Percentiles rank a stretch among this genome's conserved stretches.
Evolutionary conservation across 768 basidiomycete species (phyloP).

Genomic region (Amanita pallidorosea): DNA sequence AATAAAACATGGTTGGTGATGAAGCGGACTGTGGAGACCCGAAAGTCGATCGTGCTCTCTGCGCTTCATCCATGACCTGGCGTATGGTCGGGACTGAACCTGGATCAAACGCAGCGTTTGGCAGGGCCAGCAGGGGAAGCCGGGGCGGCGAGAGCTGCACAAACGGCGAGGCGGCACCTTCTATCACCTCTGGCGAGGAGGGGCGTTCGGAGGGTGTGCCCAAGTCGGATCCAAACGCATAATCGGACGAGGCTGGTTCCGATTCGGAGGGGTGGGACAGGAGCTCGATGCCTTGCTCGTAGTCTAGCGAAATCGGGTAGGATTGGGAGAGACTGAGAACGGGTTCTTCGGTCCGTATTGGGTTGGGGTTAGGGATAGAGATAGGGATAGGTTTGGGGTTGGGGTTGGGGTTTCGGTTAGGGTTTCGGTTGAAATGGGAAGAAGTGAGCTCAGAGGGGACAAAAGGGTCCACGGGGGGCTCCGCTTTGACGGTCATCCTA

Average conservation of each 20-base stretch:
- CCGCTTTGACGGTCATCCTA: neutral
- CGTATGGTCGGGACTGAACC: neutral
- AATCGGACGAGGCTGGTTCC: neutral
- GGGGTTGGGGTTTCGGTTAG: neutral
- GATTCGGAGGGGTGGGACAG: neutral
- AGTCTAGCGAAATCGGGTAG: constrained; percentile 5
- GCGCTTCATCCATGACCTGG: neutral
- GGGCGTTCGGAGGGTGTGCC: neutral
- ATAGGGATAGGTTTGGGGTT: neutral
- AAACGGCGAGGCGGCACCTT: neutral
- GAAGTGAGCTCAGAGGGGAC: no score
- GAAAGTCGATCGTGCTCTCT: no score
- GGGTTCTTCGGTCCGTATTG: neutral
- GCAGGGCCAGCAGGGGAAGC: neutral
- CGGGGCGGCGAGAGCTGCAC: neutral
- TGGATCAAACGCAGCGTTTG: neutral
- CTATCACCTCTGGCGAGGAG: neutral
- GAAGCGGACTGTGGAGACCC: neutral
- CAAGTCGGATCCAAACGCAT: neutral
- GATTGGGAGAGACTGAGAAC: constrained; percentile 2
- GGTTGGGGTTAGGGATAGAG: neutral
- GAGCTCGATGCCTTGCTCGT: constrained; percentile 6
- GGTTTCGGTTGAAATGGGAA: neutral
- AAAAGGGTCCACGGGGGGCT: neutral
- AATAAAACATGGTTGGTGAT: neutral